Base-by-base conservation (phyloP, 2,329 filamentous ascomycete genomes). In the Fonsecaea nubica region DNA sequence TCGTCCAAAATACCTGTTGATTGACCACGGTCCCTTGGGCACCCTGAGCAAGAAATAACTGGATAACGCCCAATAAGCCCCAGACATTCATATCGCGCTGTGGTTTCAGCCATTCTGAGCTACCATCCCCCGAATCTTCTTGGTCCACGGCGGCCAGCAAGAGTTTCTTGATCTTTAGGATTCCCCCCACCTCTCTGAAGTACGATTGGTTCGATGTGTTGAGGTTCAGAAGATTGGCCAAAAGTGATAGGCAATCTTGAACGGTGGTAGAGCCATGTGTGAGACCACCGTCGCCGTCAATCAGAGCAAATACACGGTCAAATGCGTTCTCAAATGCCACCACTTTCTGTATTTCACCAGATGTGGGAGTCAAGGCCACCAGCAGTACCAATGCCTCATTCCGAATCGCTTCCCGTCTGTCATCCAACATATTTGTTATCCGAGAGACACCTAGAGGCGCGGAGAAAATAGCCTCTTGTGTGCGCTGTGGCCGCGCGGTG, bases 301-400 rank as follows among this genome's bases (percentile, higher is more conserved):
- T 91, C 61, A 98, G 89, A 53, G 84, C 84, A 76, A 98, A 97
- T 32, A 96, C 82, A 52, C 90, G 89, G 68, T 95, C 92, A 74
- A 97, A 98, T 0, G 93, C 92, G 82, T 92, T 94, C 74, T 97
- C 93, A 72, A 97, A 98, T 0, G 93, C 95, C 30, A 98, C 93
- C 1, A 98, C 85, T 77, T 98, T 98, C 76, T 98, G 93, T 60
- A 99, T 86, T 74, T 98, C 93, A 50, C 89, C 82, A 8, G 94
- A 97, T 0, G 89, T 89, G 35, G 92, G 92, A 0, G 95, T 97
- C 35, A 99, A 84, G 64, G 93, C 91, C 36, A 92, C 96, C 57
- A 99, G 86, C 13, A 99, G 85, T n/a, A 90, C 85, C 33, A 99
- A 85, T 4, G 89, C 92, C 80, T 96, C 87, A 79, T 96, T 96